Percentiles rank a stretch among this genome's conserved stretches.
These are phyloP conservation scores for Claviceps spartinae DNA, from an alignment of 2,329 filamentous ascomycete species.

Conservation along the genomic window DNA sequence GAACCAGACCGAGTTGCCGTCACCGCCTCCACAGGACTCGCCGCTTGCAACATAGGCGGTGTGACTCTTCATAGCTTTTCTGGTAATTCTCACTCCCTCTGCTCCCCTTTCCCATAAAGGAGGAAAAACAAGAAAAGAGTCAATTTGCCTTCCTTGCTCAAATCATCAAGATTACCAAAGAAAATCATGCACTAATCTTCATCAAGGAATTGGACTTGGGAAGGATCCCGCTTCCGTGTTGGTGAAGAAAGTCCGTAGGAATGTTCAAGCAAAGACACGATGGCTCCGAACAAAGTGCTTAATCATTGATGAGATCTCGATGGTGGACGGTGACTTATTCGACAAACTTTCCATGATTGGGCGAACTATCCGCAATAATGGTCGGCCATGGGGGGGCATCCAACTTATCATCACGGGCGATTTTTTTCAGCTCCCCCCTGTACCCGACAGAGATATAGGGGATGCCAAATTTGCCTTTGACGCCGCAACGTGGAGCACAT, in stretches of 20 bases:
- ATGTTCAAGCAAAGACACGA: conserved; percentile 72
- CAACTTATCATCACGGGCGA: conserved; percentile 93
- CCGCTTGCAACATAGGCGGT: conserved; percentile 92
- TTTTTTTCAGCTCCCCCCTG: conserved; percentile 93
- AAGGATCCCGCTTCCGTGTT: conserved; percentile 73
- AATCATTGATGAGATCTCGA: conserved; percentile 90
- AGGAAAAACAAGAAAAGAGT: neutral
- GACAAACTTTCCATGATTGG: conserved; percentile 91
- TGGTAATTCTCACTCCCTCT: conserved; percentile 28
- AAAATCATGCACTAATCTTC: neutral
- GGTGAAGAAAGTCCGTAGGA: conserved; percentile 81
- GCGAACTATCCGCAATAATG: conserved; percentile 75
- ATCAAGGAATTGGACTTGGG: conserved; percentile 62
- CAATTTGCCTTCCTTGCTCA: neutral
- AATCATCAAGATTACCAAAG: neutral
- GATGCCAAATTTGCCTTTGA: conserved; percentile 86
- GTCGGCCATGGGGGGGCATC: conserved; percentile 86
- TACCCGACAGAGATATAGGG: conserved; percentile 59
- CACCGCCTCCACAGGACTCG: conserved; percentile 88
- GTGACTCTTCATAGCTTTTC: conserved; percentile 93
- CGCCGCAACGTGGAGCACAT: conserved; percentile 79
- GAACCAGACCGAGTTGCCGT: conserved; percentile 81
- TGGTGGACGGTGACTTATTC: conserved; percentile 95
- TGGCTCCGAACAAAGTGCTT: conserved; percentile 84
- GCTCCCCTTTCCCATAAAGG: neutral